Evolutionary conservation across 169 alveolate genomes (phyloP).

Genomic region (Eimeria necatrix): DNA sequence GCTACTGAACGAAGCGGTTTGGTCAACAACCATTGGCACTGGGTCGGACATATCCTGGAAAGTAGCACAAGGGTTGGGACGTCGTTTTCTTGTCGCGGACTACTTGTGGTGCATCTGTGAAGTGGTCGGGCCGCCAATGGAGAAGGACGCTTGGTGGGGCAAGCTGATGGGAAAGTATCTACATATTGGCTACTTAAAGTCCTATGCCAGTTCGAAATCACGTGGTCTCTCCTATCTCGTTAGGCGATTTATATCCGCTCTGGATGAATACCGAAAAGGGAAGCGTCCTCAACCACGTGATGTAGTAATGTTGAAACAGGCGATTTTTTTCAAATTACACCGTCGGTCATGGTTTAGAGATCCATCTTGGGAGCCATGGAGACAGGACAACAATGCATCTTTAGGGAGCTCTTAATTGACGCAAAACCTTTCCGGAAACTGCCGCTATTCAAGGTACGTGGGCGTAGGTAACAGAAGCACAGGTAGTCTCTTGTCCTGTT

Average conservation of each 20-base stretch:
- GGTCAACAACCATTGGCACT: too few relatives aligned
- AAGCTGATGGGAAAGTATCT: neutral
- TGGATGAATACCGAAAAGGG: neutral
- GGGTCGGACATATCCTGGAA: too few relatives aligned
- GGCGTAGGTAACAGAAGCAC: neutral
- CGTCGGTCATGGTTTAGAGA: slow-evolving; percentile 9
- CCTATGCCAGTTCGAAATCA: neutral
- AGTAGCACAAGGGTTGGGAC: neutral
- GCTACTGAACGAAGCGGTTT: too few relatives aligned
- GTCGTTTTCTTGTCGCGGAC: slow-evolving; percentile 10
- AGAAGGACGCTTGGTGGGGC: neutral
- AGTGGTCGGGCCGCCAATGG: slow-evolving; percentile 26
- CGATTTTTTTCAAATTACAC: neutral
- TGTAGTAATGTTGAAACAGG: slow-evolving; percentile 1
- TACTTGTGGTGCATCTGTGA: slow-evolving; percentile 26
- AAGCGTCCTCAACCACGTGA: slow-evolving; percentile 6
- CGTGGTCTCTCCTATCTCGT: neutral
- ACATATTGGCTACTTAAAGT: neutral
- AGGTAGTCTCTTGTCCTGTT: neutral
- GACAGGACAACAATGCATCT: neutral
- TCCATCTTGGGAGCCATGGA: slow-evolving; percentile 12
- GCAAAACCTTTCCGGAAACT: neutral
- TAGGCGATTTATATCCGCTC: neutral
- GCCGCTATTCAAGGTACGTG: neutral
- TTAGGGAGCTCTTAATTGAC: neutral